Conservation (phyloP, 768 basidiomycete species). For the Kwoniella shandongensis region DNA sequence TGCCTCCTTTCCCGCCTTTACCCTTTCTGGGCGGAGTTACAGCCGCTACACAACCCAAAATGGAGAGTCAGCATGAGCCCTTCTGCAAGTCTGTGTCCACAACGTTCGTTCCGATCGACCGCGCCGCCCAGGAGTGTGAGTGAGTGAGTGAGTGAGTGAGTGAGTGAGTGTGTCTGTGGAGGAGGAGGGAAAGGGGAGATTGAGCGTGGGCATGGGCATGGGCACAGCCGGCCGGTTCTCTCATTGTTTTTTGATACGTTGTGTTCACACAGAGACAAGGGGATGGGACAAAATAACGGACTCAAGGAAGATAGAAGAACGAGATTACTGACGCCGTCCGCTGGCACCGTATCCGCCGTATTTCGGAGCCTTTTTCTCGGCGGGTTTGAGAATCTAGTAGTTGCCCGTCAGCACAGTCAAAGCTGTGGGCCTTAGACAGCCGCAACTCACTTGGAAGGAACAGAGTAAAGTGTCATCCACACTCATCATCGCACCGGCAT, state of each 20-base stretch:
- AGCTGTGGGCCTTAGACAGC: not conserved
- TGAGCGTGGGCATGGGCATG: too few relatives aligned
- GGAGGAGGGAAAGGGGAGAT: too few relatives aligned
- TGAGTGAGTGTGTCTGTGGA: too few relatives aligned
- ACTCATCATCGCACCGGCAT: slow-evolving; percentile 99
- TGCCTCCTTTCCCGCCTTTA: slow-evolving; percentile 70
- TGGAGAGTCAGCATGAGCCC: slow-evolving; percentile 6
- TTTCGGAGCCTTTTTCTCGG: slow-evolving; percentile 91
- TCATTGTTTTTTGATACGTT: too few relatives aligned
- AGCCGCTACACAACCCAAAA: slow-evolving; percentile 53
- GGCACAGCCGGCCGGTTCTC: too few relatives aligned
- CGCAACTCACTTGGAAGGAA: slow-evolving; percentile 84
- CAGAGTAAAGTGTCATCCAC: slow-evolving; percentile 96
- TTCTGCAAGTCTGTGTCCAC: not conserved
- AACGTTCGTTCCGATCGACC: too few relatives aligned
- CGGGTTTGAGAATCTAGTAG: slow-evolving; percentile 91
- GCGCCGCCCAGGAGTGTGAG: too few relatives aligned
- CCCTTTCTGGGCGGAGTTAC: slow-evolving; percentile 96
- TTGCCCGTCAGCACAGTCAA: slow-evolving; percentile 8
- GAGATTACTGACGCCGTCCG: slow-evolving; percentile 56
- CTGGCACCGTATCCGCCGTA: slow-evolving; percentile 52
- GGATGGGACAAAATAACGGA: slow-evolving; percentile 68
- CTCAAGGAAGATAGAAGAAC: slow-evolving; percentile 16
- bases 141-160: too few relatives aligned
- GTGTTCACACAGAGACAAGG: too few relatives aligned